These are phyloP conservation scores for Schoenoplectus tabernaemontani DNA, from an alignment of 202 grass and related monocot species.

Conservation along the genomic window DNA sequence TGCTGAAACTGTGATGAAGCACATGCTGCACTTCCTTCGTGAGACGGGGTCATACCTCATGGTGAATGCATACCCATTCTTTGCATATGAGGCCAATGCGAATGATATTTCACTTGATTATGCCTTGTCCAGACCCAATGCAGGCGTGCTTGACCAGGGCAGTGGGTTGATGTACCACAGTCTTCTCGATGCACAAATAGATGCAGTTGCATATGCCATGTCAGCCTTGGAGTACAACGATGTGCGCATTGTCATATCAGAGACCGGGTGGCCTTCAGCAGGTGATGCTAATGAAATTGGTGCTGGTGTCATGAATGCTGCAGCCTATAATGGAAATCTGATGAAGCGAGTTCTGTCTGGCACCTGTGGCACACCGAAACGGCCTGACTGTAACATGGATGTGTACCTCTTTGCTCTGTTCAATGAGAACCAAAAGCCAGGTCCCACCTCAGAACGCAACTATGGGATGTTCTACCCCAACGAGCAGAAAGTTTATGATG, in stretches of 20 bases:
- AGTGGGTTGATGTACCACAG: constrained; percentile 76
- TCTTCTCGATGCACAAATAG: constrained; percentile 90
- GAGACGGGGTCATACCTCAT: constrained; percentile 54
- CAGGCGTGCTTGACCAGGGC: constrained; percentile 44
- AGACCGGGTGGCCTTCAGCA: constrained; percentile 86
- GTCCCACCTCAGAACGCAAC: constrained; percentile 68
- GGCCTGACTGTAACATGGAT: constrained; percentile 53
- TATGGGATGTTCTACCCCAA: constrained; percentile 92
- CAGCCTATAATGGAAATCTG: constrained; percentile 70
- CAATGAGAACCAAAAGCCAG: constrained; percentile 97
- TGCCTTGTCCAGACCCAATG: constrained; percentile 78
- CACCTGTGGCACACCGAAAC: constrained; percentile 50
- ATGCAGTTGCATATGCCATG: constrained; percentile 77
- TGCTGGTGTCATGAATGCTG: constrained; percentile 42
- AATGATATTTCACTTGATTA: constrained; percentile 70
- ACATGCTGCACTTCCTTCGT: constrained; percentile 58
- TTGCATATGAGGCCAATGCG: constrained; percentile 64
- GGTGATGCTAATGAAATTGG: constrained; percentile 53
- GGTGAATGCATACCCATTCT: constrained; percentile 91
- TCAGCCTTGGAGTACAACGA: constrained; percentile 34
- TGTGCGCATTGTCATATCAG: constrained; percentile 58
- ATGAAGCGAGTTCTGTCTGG: constrained; percentile 60
- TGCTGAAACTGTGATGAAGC: constrained; percentile 49
- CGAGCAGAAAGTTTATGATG: constrained; percentile 86
- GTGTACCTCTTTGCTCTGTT: constrained; percentile 99